Evolutionary conservation across 2,329 filamentous ascomycete genomes (phyloP).

Genomic region (Neoarthrinium moseri): DNA sequence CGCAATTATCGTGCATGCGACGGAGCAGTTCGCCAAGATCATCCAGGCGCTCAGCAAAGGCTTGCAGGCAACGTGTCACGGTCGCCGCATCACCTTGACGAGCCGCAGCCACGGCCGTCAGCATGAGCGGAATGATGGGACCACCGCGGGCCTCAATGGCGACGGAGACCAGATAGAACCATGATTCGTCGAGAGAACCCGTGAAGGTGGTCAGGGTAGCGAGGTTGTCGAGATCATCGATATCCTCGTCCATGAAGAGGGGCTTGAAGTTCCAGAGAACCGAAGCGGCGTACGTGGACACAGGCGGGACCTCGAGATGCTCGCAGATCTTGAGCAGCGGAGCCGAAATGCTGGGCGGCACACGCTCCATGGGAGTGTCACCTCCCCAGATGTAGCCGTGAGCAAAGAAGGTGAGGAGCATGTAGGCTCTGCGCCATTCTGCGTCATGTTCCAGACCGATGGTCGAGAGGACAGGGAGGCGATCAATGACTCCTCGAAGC

Average conservation of each 20-base stretch:
- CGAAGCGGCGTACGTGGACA: conserved; percentile 89
- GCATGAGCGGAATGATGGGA: conserved; percentile 83
- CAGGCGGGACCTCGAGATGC: conserved; percentile 81
- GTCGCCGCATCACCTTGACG: conserved; percentile 66
- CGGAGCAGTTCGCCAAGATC: conserved; percentile 77
- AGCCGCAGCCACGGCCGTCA: conserved; percentile 80
- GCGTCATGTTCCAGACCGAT: conserved; percentile 76
- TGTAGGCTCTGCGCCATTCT: conserved; percentile 84
- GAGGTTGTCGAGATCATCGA: conserved; percentile 84
- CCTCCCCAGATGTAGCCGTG: conserved; percentile 97
- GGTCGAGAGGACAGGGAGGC: conserved; percentile 80
- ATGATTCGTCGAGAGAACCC: conserved; percentile 92
- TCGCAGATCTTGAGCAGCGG: conserved; percentile 77
- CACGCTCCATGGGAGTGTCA: conserved; percentile 72
- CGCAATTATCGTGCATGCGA: conserved; percentile 93
- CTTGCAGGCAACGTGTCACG: conserved; percentile 74
- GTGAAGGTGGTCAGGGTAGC: conserved; percentile 88
- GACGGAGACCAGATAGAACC: conserved; percentile 96
- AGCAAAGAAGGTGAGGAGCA: conserved; percentile 62
- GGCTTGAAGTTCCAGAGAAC: conserved; percentile 98
- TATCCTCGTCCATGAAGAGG: conserved; percentile 77
- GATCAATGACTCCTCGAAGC: conserved; percentile 75
- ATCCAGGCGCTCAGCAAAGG: conserved; percentile 84
- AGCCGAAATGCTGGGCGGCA: conserved; percentile 80
- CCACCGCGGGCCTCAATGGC: conserved; percentile 92